Evolutionary conservation across 768 basidiomycete genomes (phyloP), one percentile per base, ranked within the genome.

Genomic region (Mycena polygramma): DNA sequence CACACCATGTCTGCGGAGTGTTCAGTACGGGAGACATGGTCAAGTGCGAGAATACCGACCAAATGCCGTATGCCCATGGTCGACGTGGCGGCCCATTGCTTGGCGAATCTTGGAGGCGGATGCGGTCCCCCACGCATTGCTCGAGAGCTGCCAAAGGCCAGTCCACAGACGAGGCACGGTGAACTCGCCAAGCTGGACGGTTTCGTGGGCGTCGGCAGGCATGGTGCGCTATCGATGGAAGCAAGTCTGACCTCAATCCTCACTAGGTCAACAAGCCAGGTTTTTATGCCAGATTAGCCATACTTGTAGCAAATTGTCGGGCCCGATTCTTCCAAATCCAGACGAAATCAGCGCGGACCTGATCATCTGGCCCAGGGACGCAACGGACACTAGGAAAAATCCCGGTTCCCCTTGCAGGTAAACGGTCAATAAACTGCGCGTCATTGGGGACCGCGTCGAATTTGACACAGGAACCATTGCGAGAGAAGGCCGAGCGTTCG

Each of bases 51-150:
- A 41, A 22, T 37, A 63, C 62, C 45, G n/a, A 69, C 66, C 66
- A 61, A 66, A 66, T 22, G 66, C 62, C 55, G 63, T 88, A 74
- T 88, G 92, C 5, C 91, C 92, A 26, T 80, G 78, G 2, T 62
- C 65, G 45, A 71, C 65, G 55, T 71, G 65, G 60, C 65, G 70
- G 13, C 41, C 52, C 72, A 73, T 73, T 14, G 72, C 72, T n/a
- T 65, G 65, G 24, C 72, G 68, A 48, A 73, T 70, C 63, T 70
- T 73, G 20, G 68, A 58, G 8, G 68, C 69, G 19, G 69, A 37
- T 6, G 72, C 66, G 3, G 69, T 61, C 3, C 72, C 72, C 72
- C 72, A 73, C 0, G 72, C 72, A 45, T 73, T 73, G 48, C 66
- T 68, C 11, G 72, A 73, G 26, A 73, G 69, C 57, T 73, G 72